Evolutionary conservation across 495 filamentous ascomycete species (phyloP).

Genomic region (Trichoderma parareesei): DNA sequence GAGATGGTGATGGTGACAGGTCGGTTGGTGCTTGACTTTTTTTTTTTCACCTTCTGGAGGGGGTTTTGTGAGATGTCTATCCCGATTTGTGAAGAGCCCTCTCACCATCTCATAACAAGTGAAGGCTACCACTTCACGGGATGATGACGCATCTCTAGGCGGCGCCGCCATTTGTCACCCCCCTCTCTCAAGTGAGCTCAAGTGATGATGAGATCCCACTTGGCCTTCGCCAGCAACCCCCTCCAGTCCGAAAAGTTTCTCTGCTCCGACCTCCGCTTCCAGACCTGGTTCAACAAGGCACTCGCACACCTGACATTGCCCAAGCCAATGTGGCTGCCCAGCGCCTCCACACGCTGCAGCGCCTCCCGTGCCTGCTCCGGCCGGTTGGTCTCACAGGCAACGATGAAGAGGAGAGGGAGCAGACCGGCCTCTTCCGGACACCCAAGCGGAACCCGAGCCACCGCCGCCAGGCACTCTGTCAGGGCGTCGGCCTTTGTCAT

Average conservation of each 20-base stretch:
- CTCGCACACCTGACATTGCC: neutral
- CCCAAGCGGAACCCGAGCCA: neutral
- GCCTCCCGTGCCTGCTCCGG: neutral
- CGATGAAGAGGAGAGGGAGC: neutral
- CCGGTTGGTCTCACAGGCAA: neutral
- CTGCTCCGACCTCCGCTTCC: neutral
- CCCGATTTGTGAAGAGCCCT: too few relatives aligned
- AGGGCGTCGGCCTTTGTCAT: neutral
- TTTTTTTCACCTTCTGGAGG: too few relatives aligned
- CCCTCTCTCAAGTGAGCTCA: neutral
- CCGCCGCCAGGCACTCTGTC: neutral
- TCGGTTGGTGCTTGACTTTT: too few relatives aligned
- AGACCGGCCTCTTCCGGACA: neutral
- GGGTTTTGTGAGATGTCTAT: too few relatives aligned
- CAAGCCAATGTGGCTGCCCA: neutral
- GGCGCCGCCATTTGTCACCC: too few relatives aligned
- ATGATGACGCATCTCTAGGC: too few relatives aligned
- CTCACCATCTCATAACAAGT: too few relatives aligned
- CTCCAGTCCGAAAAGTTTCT: neutral
- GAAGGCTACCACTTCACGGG: too few relatives aligned
- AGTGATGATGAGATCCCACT: slow-evolving; percentile 6
- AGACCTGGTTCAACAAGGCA: neutral
- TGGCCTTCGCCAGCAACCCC: neutral
- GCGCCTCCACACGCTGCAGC: neutral
- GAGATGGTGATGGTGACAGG: too few relatives aligned